Evolutionary conservation across 2,329 filamentous ascomycete genomes (phyloP).

Genomic region (Erysiphe neolycopersici): DNA sequence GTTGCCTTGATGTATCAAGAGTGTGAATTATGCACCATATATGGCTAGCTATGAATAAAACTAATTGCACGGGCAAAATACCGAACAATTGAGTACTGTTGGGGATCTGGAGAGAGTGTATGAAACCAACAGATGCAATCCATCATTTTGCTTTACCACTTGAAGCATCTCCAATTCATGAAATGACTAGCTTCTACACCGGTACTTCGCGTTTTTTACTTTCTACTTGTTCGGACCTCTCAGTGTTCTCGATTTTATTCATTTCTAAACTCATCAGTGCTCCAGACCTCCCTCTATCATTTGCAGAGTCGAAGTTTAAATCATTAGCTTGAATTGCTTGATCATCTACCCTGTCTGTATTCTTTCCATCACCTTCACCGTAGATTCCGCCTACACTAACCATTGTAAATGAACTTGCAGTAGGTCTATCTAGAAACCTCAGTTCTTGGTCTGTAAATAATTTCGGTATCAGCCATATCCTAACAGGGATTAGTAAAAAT

Average conservation of each 20-base stretch:
- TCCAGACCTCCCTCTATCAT: neutral
- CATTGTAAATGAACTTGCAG: slow-evolving; percentile 22
- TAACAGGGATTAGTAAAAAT: slow-evolving; percentile 7
- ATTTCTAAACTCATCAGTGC: neutral
- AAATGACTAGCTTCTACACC: no score
- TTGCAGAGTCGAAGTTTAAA: neutral
- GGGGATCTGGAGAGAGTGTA: no score
- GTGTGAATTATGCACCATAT: no score
- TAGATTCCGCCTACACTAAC: slow-evolving; percentile 11
- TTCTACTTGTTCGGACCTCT: no score
- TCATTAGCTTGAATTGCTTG: neutral
- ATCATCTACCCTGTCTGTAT: neutral
- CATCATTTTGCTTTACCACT: no score
- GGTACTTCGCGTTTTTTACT: no score
- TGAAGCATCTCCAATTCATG: no score
- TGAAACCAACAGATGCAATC: no score
- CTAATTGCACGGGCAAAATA: no score
- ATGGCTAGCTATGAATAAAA: no score
- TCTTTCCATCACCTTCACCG: slow-evolving; percentile 12
- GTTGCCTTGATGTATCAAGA: no score
- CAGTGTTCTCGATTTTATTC: neutral
- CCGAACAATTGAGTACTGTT: no score
- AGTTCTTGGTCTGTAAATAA: slow-evolving; percentile 10
- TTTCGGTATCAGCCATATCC: slow-evolving; percentile 17
- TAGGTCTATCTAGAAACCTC: slow-evolving; percentile 31